Evolutionary conservation across 306 rosid species (phyloP), one percentile per base, ranked within the genome.

Genomic region (Spatholobus suberectus): DNA sequence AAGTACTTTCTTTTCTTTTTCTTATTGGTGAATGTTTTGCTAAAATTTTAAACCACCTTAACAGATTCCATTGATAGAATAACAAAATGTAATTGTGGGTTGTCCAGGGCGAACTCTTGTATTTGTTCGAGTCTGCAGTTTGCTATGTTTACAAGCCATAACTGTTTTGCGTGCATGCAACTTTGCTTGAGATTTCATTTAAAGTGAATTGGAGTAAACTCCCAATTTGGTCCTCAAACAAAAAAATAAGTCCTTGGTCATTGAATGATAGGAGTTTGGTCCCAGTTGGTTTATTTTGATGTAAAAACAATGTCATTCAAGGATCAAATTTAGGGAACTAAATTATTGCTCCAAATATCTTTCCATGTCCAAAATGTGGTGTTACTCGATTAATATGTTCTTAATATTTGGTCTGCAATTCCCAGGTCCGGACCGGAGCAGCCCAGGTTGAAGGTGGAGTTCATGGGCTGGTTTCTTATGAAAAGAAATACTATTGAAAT

Each of bases 381-480:
- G 32, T 40, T 23, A 29, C 62, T 67, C 47, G 11, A 57, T 29
- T 67, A 37, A 37, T 9, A 18, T 4, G 13, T 7, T 32, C 21
- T 43, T 70, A 70, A 51, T 27, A 78, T 70, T 57, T 81, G 41
- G 57, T 57, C 3, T 81, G 84, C 44, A 78, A 18, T 79, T n/a
- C 65, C 37, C 88, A 96, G 98, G 97, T 92, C 21, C 92, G 99
- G 66, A 80, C 89, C 0, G 99, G 99, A 79, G 99, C 98, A 70
- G 98, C 98, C 49, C 99, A 96, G 86, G 92, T 92, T 61, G 98
- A 95, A 90, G 99, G 99, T 76, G 98, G 97, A 52, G 14, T 96
- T 73, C 98, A 94, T 86, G 98, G 97, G 63, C 83, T 96, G 75
- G 91, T 91, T 85, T 90, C 99, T 43, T 92, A 91, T 38, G 96